phyloP scores from a whole-genome alignment of 345 rosid genomes.

The Zanthoxylum bungeanum region DNA sequence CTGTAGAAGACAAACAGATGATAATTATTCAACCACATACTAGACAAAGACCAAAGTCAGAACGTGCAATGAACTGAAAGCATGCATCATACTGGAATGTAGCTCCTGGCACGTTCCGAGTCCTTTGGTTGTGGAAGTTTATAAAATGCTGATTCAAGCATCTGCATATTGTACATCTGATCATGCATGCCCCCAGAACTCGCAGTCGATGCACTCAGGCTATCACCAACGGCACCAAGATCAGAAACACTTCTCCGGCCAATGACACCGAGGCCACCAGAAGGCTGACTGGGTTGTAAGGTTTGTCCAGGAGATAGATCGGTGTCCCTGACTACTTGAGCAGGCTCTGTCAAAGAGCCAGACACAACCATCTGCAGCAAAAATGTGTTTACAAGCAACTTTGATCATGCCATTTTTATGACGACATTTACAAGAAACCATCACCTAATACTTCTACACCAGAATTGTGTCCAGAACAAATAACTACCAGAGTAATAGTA shows the following conservation, averaged over 20 bases:
- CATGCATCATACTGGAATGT: slow-evolving; percentile 57
- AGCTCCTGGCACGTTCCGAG: slow-evolving; percentile 87
- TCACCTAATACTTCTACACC: too few species aligned
- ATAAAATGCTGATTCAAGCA: slow-evolving; percentile 85
- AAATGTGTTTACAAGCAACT: slow-evolving; percentile 19
- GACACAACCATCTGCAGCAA: slow-evolving; percentile 62
- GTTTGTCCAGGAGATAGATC: slow-evolving; percentile 94
- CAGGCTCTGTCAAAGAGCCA: slow-evolving; percentile 58
- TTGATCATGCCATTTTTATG: background rate
- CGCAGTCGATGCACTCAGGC: slow-evolving; percentile 42
- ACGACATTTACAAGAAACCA: background rate
- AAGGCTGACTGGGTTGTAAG: slow-evolving; percentile 63
- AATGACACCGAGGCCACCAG: slow-evolving; percentile 77
- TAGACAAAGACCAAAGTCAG: background rate
- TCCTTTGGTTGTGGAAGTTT: slow-evolving; percentile 90
- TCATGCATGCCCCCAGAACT: slow-evolving; percentile 63
- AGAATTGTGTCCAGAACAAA: background rate
- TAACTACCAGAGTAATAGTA: background rate
- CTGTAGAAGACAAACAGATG: slow-evolving; percentile 39
- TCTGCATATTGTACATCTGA: slow-evolving; percentile 68
- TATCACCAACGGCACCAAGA: slow-evolving; percentile 83
- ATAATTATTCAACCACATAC: background rate
- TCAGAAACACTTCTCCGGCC: slow-evolving; percentile 84
- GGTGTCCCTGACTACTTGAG: slow-evolving; percentile 57
- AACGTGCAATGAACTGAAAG: slow-evolving; percentile 5